phyloP scores from a whole-genome alignment of 306 rosid genomes.

The Canavalia gladiata region DNA sequence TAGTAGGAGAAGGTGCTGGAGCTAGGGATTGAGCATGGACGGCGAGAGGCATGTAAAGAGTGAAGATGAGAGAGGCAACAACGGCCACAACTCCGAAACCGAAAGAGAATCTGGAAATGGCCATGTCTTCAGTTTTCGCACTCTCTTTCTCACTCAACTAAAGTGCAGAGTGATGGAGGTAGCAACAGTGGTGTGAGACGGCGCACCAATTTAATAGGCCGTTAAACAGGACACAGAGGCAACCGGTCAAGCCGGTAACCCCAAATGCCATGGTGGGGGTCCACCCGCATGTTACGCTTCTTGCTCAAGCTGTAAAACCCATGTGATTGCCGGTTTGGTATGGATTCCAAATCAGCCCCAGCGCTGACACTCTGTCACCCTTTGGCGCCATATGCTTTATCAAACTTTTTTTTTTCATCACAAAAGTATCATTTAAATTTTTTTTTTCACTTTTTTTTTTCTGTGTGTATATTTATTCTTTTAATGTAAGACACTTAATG shows the following conservation, averaged over 20 bases:
- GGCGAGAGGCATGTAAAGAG: constrained; percentile 53
- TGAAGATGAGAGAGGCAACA: constrained; percentile 50
- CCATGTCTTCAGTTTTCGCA: constrained; percentile 53
- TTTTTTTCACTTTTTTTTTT: no score
- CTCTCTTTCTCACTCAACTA: constrained; percentile 52
- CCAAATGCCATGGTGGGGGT: constrained; percentile 47
- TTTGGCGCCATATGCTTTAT: constrained; percentile 44
- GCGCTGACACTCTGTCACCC: constrained; percentile 47
- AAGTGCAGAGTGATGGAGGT: no score
- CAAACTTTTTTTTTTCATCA: not conserved
- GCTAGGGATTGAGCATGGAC: constrained; percentile 57
- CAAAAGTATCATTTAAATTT: no score
- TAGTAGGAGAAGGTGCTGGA: constrained; percentile 69
- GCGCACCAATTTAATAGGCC: not conserved
- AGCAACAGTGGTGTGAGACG: not conserved
- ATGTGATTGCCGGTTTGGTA: constrained; percentile 49
- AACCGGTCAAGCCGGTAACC: constrained; percentile 61
- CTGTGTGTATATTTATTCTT: no score
- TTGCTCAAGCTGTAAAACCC: constrained; percentile 32
- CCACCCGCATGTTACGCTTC: constrained; percentile 46
- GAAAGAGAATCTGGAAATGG: constrained; percentile 46
- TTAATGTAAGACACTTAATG: no score
- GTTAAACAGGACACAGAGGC: constrained; percentile 29
- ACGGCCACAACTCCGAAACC: constrained; percentile 51
- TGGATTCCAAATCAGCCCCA: constrained; percentile 33